Evolutionary conservation across 768 basidiomycete species (phyloP).

Genomic region (Tephrocybe sp.): DNA sequence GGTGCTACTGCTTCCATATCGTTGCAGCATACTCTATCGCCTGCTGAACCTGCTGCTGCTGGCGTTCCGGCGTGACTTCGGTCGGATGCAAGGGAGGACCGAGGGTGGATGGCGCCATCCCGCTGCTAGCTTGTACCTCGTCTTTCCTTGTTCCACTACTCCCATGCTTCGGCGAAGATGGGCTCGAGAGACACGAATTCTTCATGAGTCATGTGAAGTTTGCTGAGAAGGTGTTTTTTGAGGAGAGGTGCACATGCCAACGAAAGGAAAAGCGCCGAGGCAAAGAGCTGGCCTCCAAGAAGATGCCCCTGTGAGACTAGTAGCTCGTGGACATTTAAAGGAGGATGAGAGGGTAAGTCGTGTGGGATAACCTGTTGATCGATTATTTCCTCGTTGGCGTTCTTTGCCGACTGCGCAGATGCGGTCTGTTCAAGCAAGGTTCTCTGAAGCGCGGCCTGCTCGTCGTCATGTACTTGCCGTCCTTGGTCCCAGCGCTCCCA

Average conservation of each 20-base stretch:
- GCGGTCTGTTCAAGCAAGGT: slow-evolving; percentile 62
- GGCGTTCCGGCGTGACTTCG: slow-evolving; percentile 20
- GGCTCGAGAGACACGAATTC: slow-evolving; percentile 78
- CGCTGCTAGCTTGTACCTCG: slow-evolving; percentile 38
- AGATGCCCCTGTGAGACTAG: slow-evolving; percentile 58
- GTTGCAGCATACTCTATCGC: slow-evolving; percentile 10
- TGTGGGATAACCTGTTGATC: slow-evolving; percentile 45
- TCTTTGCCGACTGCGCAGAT: slow-evolving; percentile 77
- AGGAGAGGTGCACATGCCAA: slow-evolving; percentile 72
- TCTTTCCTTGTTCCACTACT: slow-evolving; percentile 77
- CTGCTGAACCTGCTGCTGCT: slow-evolving; percentile 10
- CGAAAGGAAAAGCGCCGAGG: slow-evolving; percentile 71
- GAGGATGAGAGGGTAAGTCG: slow-evolving; percentile 40
- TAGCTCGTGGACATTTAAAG: slow-evolving; percentile 46
- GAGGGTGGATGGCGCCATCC: slow-evolving; percentile 27
- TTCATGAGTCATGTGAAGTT: slow-evolving; percentile 72
- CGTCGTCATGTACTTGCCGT: no score
- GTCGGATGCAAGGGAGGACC: slow-evolving; percentile 25
- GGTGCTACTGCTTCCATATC: no score
- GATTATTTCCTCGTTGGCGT: slow-evolving; percentile 68
- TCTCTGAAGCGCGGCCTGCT: slow-evolving; percentile 58
- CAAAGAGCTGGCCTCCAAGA: slow-evolving; percentile 73
- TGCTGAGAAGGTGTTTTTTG: slow-evolving; percentile 72
- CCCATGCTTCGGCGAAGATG: slow-evolving; percentile 80
- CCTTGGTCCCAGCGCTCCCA: no score